Conservation (phyloP, 2,329 filamentous ascomycete genomes). For the Fusarium marasasianum region DNA sequence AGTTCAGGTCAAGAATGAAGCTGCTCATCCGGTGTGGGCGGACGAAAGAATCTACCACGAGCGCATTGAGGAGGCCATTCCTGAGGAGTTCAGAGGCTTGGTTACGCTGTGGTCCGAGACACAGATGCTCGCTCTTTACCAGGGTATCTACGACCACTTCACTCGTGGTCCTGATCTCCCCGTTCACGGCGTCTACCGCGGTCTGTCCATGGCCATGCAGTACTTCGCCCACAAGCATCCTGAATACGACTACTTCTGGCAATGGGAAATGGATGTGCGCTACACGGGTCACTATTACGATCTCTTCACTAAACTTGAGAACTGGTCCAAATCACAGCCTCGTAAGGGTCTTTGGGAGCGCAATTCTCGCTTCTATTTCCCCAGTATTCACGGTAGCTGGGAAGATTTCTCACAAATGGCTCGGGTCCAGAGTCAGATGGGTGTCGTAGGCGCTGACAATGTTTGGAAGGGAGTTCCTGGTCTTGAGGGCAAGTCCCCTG, state of each 20-base stretch:
- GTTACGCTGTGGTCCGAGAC: constrained; percentile 93
- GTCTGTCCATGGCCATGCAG: constrained; percentile 92
- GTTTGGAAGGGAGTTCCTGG: constrained; percentile 68
- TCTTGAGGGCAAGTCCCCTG: constrained; percentile 50
- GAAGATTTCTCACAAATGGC: constrained; percentile 80
- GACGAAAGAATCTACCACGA: constrained; percentile 74
- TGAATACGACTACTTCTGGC: constrained; percentile 92
- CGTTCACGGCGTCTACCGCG: constrained; percentile 92
- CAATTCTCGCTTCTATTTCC: constrained; percentile 80
- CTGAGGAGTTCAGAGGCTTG: constrained; percentile 87
- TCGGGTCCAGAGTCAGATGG: constrained; percentile 78
- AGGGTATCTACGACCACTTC: constrained; percentile 83
- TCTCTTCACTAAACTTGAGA: constrained; percentile 73
- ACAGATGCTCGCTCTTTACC: constrained; percentile 91
- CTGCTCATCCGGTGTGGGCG: constrained; percentile 79
- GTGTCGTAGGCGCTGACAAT: constrained; percentile 71
- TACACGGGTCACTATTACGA: constrained; percentile 90
- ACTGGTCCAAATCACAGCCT: constrained; percentile 77
- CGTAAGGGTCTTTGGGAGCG: constrained; percentile 85
- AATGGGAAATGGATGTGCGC: constrained; percentile 94
- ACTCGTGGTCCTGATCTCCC: constrained; percentile 72
- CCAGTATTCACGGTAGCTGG: constrained; percentile 79
- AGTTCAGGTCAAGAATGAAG: constrained; percentile 83
- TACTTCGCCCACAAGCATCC: constrained; percentile 89
- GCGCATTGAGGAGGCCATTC: constrained; percentile 74